A percentile compares a stretch with the other conserved stretches of the same genome.
Conservation (phyloP, 2,329 filamentous ascomycete species). For the Xylariaceae sp. region DNA sequence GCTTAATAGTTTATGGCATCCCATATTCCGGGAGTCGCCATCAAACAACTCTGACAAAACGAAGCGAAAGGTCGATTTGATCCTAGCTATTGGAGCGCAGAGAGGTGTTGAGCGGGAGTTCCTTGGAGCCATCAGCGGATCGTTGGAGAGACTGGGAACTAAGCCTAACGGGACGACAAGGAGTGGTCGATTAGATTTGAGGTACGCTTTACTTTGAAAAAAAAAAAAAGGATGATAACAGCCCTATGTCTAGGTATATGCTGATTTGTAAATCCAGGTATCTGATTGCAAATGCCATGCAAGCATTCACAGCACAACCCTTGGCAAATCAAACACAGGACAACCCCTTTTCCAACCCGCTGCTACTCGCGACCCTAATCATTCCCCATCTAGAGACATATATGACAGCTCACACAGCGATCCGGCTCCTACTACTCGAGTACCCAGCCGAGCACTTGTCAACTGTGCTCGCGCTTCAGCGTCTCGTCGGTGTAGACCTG, state of each 20-base stretch:
- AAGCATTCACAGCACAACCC: constrained; percentile 50
- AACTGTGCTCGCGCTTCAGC: constrained; percentile 55
- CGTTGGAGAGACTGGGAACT: constrained; percentile 52
- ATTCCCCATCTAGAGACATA: constrained; percentile 60
- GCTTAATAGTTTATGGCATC: constrained; percentile 49
- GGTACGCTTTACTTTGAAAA: constrained; percentile 38
- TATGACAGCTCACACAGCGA: constrained; percentile 47
- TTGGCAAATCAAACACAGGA: constrained; percentile 47
- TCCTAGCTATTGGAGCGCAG: constrained; percentile 58
- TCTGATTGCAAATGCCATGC: constrained; percentile 58
- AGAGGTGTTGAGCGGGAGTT: constrained; percentile 50
- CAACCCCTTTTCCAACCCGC: constrained; percentile 52
- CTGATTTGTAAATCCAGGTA: too few species aligned
- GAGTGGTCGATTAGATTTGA: constrained; percentile 55
- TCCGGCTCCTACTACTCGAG: constrained; percentile 56
- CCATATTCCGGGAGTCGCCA: constrained; percentile 43
- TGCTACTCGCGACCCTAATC: constrained; percentile 53
- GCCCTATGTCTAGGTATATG: too few species aligned
- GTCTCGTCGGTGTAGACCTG: constrained; percentile 51
- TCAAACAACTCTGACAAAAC: constrained; percentile 28
- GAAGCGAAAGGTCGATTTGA: constrained; percentile 48
- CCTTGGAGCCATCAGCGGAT: constrained; percentile 43
- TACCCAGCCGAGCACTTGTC: constrained; percentile 54
- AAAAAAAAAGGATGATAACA: too few species aligned
- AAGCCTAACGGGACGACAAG: constrained; percentile 47